phyloP scores from a whole-genome alignment of 495 filamentous ascomycete species.

The Xylaria telfairii region DNA sequence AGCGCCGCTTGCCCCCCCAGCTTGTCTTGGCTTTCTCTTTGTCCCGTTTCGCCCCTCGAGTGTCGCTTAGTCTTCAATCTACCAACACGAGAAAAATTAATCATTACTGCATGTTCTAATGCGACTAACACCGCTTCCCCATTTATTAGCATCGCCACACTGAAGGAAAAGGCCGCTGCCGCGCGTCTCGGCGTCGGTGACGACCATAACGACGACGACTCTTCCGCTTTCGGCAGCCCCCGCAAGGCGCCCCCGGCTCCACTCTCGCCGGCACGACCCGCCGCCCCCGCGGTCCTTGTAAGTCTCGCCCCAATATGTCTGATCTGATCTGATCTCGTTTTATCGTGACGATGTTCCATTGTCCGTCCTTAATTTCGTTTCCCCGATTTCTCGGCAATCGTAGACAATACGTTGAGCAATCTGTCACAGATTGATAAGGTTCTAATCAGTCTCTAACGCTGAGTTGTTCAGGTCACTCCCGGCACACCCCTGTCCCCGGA shows the following conservation, averaged over 20 bases:
- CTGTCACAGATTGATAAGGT: neutral
- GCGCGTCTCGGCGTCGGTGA: conserved; percentile 40
- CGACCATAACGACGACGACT: conserved; percentile 14
- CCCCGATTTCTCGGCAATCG: neutral
- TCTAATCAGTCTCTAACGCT: conserved; percentile 18
- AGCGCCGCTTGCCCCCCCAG: neutral
- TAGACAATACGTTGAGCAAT: neutral
- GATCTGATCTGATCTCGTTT: too few relatives aligned
- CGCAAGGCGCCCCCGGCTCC: conserved; percentile 35
- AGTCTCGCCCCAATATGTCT: conserved; percentile 11
- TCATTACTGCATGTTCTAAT: neutral
- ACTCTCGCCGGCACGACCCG: conserved; percentile 24
- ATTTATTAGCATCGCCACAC: conserved; percentile 37
- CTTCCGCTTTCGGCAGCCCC: conserved; percentile 31
- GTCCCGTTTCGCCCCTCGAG: conserved; percentile 8
- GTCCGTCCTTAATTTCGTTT: neutral
- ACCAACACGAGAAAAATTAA: neutral
- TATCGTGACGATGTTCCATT: neutral
- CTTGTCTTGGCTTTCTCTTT: conserved; percentile 14
- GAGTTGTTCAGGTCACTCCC: conserved; percentile 19
- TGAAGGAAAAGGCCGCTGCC: conserved; percentile 53
- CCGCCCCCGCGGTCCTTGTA: conserved; percentile 30
- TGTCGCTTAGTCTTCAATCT: neutral
- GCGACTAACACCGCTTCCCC: conserved; percentile 22
- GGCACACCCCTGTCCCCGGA: conserved; percentile 32